Base-by-base conservation (phyloP, 495 filamentous ascomycete genomes). In the Penicillium samsonianum region DNA sequence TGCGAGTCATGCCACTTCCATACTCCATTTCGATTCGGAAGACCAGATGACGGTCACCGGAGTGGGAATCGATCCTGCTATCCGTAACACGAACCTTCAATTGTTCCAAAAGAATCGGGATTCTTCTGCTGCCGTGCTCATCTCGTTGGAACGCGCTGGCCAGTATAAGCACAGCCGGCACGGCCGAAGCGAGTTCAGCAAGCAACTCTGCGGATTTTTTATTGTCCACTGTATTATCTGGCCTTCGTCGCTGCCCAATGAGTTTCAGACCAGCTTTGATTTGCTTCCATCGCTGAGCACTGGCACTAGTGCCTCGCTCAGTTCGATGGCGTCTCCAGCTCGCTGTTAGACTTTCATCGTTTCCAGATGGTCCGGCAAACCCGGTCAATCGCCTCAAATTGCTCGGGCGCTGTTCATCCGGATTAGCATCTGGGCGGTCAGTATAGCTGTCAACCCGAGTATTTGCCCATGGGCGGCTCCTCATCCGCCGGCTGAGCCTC, bases 141-240 rank as follows among this genome's bases (percentile, higher is more conserved):
- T 99, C 94, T 37, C 94, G 81, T 72, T 99, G 94, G 65, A 96
- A 93, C 87, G 96, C 96, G 63, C 91, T 96, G 7, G 94, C 94
- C 41, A 98, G 74, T 58, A 99, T 95, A 52, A 98, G 72, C 22
- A 91, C 94, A 11, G 94, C 94, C 9, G 94, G 94, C 1, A 90
- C 87, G 35, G 89, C 94, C 7, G 94, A 96, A 25, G 92, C 86
- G 22, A 99, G 79, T 70, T 99, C 94, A 5, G 95, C 93, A 79
- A 99, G 89, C 28, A 99, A 79, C 67, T 99, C 95, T 19, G 94
- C 92, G 23, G 92, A 96, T 65, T 99, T 99, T 65, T 88, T 87
- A 70, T 91, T 90, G 71, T 99, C 94, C 46, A 96, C 86, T 49
- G 87, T 84, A 41, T 80, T 86, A 55, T 97, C 91, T 10, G 87